Conservation (phyloP, 345 rosid species). For the Eucalyptus curtisii region DNA sequence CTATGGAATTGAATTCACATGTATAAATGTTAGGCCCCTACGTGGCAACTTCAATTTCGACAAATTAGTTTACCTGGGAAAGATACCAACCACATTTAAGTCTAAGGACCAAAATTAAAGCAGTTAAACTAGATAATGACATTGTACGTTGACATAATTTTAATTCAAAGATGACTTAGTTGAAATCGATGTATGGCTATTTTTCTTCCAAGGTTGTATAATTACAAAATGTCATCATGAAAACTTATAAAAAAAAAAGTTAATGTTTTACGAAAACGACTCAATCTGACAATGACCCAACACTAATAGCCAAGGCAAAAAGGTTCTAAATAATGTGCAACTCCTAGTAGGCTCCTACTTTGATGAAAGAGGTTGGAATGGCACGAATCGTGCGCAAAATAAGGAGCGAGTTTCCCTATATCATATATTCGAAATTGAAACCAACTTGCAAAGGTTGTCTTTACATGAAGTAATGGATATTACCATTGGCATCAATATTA, state of each 20-base stretch:
- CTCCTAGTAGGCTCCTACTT: not conserved
- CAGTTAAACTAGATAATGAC: not conserved
- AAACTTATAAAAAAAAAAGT: not conserved
- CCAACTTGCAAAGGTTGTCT: not conserved
- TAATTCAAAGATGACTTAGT: not conserved
- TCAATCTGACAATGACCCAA: not conserved
- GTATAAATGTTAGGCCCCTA: not conserved
- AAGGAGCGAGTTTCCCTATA: not conserved
- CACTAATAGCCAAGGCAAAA: not conserved
- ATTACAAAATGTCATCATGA: not conserved
- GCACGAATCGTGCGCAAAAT: not conserved
- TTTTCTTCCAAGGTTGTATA: not conserved
- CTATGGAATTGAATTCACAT: not conserved
- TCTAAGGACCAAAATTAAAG: not conserved
- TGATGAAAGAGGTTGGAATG: not conserved
- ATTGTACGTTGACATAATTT: not conserved
- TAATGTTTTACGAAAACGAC: not conserved
- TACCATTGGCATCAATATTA: accelerated
- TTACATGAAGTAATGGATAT: too few relatives aligned
- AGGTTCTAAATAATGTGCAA: not conserved
- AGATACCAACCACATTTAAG: not conserved
- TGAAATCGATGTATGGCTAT: not conserved
- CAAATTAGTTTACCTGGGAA: not conserved
- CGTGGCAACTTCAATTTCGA: not conserved
- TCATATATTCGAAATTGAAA: not conserved